Evolutionary conservation across 805 yeast species (phyloP), one percentile per base, ranked within the genome.

Genomic region (Metschnikowia shivogae): DNA sequence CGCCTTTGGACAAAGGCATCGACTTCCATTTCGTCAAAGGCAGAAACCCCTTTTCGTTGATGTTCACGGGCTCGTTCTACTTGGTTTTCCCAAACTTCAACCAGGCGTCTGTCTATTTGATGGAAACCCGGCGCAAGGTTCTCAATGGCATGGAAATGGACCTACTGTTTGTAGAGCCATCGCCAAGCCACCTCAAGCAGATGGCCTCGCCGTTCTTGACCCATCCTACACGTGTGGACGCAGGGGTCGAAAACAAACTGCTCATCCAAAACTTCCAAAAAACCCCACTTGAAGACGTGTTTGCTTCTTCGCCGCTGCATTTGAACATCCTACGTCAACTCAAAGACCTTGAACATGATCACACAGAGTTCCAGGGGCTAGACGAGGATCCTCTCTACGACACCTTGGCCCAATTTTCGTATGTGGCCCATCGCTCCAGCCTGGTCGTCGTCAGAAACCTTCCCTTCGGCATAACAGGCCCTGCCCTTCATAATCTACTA

Each of bases 21-120:
- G 37, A 58, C 26, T 67, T 76, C 41, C 60, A 61, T n/a, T 69
- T 75, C 3, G 64, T 78, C 12, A 73, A 80, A 45, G 76, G 77
- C 10, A 59, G 89, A 42, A 66, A 74, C 48, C 76, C 79, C 0
- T 40, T 58, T 2, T 72, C 65, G 13, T 57, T 84, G 20, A 50
- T 62, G 32, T 72, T 76, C 26, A 62, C 70, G 47, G 75, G 77
- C 34, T 69, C 73, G 4, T 81, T 80, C 58, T 83, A 75, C 57
- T 59, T 84, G 30, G 57, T 78, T 6, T 84, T 84, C 55, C 65
- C 67, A 4, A 61, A 65, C 33, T 57, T 60, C 32, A 65, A 68
- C 22, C 74, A 72, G 14, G 87, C 89, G 0, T 67, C 77, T 17
- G 67, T 68, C 3, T 83, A 75, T 58, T 70, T 67, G 60, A 56